A percentile compares a stretch with the other conserved stretches of the same genome.
Conservation (phyloP, 1,284 basidiomycete species). For the Pisolithus thermaeus region DNA sequence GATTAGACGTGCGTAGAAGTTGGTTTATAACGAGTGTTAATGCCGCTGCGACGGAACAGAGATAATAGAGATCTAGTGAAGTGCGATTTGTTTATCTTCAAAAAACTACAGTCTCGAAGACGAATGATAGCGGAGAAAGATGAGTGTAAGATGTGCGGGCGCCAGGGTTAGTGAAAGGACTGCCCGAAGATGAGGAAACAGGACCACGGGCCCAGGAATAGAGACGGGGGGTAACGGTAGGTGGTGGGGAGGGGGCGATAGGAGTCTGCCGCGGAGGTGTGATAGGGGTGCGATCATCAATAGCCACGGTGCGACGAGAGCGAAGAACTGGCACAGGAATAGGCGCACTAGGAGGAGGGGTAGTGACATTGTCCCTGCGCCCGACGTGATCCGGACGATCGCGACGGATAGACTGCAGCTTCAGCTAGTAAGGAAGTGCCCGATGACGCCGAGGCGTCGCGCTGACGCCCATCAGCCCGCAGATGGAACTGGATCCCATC, state of each 20-base stretch:
- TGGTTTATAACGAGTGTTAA: constrained; percentile 11
- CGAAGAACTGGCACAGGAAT: constrained; percentile 23
- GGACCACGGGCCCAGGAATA: constrained; percentile 34
- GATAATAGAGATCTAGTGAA: constrained; percentile 2
- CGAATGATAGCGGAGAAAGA: constrained; percentile 32
- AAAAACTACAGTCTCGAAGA: constrained; percentile 26
- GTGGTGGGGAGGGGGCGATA: constrained; percentile 38
- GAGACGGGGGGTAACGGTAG: constrained; percentile 41
- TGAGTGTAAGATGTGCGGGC: constrained; percentile 46
- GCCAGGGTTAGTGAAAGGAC: constrained; percentile 42
- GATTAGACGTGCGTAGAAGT: constrained; percentile 28
- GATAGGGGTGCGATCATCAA: constrained; percentile 23
- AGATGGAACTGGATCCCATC: constrained; percentile 6
- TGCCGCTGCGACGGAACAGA: constrained; percentile 8
- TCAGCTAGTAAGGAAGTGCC: background rate
- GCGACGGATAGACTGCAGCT: background rate
- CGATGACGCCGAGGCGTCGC: background rate
- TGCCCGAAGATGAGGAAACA: constrained; percentile 20
- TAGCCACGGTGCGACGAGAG: constrained; percentile 15
- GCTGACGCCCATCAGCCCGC: constrained; percentile 1
- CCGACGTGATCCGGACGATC: constrained; percentile 4
- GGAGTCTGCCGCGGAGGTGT: constrained; percentile 24
- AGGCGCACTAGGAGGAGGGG: constrained; percentile 23
- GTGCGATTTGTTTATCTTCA: constrained; percentile 4
- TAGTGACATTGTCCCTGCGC: constrained; percentile 1